Evolutionary conservation across 1,139 yeast species (phyloP), one percentile per base, ranked within the genome.

Genomic region (Suhomyces kunorum): DNA sequence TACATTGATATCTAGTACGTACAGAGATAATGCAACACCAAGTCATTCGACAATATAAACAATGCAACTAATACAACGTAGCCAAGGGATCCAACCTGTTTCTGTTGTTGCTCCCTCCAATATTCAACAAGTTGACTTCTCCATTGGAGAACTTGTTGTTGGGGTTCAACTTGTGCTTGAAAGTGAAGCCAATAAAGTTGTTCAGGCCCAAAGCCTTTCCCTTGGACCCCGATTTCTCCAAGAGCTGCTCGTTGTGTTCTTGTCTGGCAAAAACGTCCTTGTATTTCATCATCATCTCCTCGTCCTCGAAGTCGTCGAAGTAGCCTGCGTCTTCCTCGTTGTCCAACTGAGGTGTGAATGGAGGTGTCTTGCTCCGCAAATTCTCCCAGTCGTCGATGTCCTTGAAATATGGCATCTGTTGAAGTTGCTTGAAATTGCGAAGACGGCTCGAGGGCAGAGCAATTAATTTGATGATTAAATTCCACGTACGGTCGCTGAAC

Each of bases 301-400:
- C 98, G 62, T 88, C 94, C 47, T 87, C 89, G 60, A 94, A 94
- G 61, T 94, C 98, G 64, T 94, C 99, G 61, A 94, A 94, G 66
- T 94, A 94, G 1, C 98, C 99, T 1, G 98, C 98, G 66, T 94
- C 99, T 48, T 90, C 94, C 57, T 94, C 98, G 46, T 89, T 87
- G 58, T 92, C 98, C 48, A 94, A 74, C 57, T 94, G 96, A 1
- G 99, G 99, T 20, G 94, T 87, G 63, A 94, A 94, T 19, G 99
- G 99, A 4, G 98, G 96, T 16, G 82, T 74, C 47, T 81, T 76
- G 25, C 66, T 67, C 55, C 96, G 78, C 50, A 94, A 65, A 18
- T 66, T 66, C 4, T 74, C 78, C 84, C 96, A 92, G 55, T 87
- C 83, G 14, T 47, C 49, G 20, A 89, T 79, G 53, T 90, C 98